Conservation (phyloP, 75 land plant genomes). For the Chamaecyparis obtusa region DNA sequence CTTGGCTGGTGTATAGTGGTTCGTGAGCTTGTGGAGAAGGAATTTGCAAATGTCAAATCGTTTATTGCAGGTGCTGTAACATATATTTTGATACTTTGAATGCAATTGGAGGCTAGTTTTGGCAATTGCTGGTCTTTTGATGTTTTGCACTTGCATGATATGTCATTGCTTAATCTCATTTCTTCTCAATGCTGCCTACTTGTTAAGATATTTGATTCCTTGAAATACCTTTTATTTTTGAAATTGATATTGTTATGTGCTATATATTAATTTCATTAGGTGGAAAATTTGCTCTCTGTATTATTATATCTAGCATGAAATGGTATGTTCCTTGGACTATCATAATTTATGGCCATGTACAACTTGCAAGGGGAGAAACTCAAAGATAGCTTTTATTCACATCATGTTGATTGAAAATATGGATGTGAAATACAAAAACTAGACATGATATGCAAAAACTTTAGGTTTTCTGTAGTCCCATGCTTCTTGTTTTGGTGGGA, state of each 20-base stretch:
- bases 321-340: background rate
- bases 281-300: background rate
- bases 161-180: background rate
- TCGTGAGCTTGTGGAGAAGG: conserved; percentile 40
- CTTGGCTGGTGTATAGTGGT: conserved; percentile 67
- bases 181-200: background rate
- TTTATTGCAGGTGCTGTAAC: background rate
- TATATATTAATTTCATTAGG: background rate
- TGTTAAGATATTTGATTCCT: conserved; percentile 1
- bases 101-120: conserved; percentile 2
- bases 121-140: background rate
- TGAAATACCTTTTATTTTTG: background rate
- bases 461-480: background rate
- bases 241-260: background rate
- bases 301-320: background rate
- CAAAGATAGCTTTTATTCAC: background rate
- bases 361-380: background rate
- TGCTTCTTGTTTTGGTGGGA: background rate
- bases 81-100: background rate
- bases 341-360: background rate
- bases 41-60: background rate
- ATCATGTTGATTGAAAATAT: background rate
- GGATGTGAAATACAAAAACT: background rate
- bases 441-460: background rate
- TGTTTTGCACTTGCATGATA: conserved; percentile 1